Evolutionary conservation across 768 basidiomycete species (phyloP).

Genomic region (Pisolithus albus): DNA sequence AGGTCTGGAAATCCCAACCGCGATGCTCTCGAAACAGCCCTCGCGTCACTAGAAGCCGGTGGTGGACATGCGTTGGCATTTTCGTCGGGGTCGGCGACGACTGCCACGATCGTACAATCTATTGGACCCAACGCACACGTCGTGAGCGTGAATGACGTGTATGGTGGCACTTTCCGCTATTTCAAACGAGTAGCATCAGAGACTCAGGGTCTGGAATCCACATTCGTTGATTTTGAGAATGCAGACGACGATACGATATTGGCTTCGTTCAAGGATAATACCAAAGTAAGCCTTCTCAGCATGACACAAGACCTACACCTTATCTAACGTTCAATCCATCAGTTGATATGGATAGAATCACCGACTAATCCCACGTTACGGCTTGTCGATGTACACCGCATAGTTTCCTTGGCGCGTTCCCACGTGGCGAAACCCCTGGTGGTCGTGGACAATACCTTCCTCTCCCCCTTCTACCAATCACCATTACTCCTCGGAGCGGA

Average conservation of each 20-base stretch:
- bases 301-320: not conserved
- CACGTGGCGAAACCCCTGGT: constrained; percentile 67
- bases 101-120: constrained; percentile 73
- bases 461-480: constrained; percentile 86
- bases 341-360: constrained; percentile 93
- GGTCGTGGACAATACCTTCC: constrained; percentile 91
- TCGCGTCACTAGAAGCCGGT: constrained; percentile 74
- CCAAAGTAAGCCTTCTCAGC: constrained; percentile 50
- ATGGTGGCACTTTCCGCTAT: constrained; percentile 90
- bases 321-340: not conserved
- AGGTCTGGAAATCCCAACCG: constrained; percentile 88
- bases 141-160: constrained; percentile 85
- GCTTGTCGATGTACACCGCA: constrained; percentile 70
- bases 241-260: constrained; percentile 58
- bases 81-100: constrained; percentile 79
- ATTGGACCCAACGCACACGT: constrained; percentile 73
- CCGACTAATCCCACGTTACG: constrained; percentile 94
- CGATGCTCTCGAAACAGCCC: constrained; percentile 63
- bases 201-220: constrained; percentile 60
- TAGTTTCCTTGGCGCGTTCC: constrained; percentile 57
- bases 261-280: constrained; percentile 65
- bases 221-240: constrained; percentile 76
- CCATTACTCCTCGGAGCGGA: constrained; percentile 84
- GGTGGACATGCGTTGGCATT: constrained; percentile 74
- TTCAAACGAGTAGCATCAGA: constrained; percentile 58